Evolutionary conservation across 2,329 filamentous ascomycete genomes (phyloP), one percentile per base, ranked within the genome.

Genomic region (Epichloe festucae): DNA sequence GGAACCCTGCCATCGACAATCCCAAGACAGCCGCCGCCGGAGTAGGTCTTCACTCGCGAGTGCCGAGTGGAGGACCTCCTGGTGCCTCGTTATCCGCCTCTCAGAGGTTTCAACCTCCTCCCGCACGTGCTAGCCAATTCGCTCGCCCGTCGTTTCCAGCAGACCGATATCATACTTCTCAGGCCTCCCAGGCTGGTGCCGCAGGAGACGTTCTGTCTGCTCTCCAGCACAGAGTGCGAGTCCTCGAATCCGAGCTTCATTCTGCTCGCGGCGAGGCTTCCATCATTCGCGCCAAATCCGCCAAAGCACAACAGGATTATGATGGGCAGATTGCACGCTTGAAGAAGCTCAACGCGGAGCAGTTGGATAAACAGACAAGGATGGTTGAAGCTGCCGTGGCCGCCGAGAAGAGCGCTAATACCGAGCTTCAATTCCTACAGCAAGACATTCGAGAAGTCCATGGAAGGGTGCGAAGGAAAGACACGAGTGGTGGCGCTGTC

Each of bases 201-300:
- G 54, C 60, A 15, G 59, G 59, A 3, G 67, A 72, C 53, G 63
- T 75, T 27, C 53, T 75, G 5, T 64, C 71, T 3, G 67, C 71
- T 0, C 66, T 81, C 2, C 75, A 79, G 57, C 74, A 76, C 34
- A 73, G 76, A 39, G 65, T 82, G 36, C 67, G 68, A 7, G 69
- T 73, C 2, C 69, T 84, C 3, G 73, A 78, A 57, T 68, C 75
- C 5, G 78, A 81, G 48, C 73, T 84, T 15, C 73, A 73, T 50
- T 75, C 77, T 3, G 85, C 86, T 58, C 72, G 78, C 17, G 87
- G 87, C 48, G 86, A 90, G 63, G 81, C 82, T 31, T 76, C 84
- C 48, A 89, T 90, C 54, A 74, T 90, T n/a, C 79, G 87, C 36
- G 77, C 78, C 54, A 87, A 87, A 54, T 75, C 81, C 41, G 77